Percentiles rank a stretch among this genome's conserved stretches.
Evolutionary conservation across 2,329 filamentous ascomycete genomes (phyloP).

Genomic region (Neurospora crassa): DNA sequence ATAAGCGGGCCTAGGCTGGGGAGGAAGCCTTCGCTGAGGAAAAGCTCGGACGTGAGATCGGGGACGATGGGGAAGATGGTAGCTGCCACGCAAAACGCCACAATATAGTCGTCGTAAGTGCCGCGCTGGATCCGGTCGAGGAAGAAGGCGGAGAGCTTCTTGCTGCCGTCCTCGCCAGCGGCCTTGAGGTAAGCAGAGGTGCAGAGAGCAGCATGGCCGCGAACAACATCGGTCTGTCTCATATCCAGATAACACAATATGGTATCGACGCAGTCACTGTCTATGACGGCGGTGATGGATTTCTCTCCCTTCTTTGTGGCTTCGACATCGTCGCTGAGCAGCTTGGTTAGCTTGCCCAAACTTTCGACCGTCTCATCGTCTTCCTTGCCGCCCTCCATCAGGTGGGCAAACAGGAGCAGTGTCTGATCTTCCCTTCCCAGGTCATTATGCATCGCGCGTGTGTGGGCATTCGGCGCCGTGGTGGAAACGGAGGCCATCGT

Average conservation of each 20-base stretch:
- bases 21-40: slow-evolving; percentile 83
- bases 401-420: slow-evolving; percentile 69
- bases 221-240: slow-evolving; percentile 61
- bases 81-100: slow-evolving; percentile 88
- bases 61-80: slow-evolving; percentile 80
- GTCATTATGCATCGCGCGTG: neutral
- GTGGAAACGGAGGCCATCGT: neutral
- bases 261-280: slow-evolving; percentile 70
- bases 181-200: slow-evolving; percentile 77
- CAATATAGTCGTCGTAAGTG: slow-evolving; percentile 79
- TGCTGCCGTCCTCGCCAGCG: slow-evolving; percentile 59
- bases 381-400: slow-evolving; percentile 86
- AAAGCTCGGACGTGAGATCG: slow-evolving; percentile 64
- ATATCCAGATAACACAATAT: slow-evolving; percentile 82
- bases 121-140: slow-evolving; percentile 59
- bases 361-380: slow-evolving; percentile 59
- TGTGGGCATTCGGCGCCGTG: neutral
- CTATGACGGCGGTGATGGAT: slow-evolving; percentile 53
- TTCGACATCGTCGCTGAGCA: slow-evolving; percentile 46
- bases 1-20: slow-evolving; percentile 67
- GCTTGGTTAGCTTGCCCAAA: slow-evolving; percentile 48
- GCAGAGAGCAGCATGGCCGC: slow-evolving; percentile 73
- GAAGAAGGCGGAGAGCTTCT: slow-evolving; percentile 66
- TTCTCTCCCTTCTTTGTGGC: slow-evolving; percentile 32
- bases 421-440: slow-evolving; percentile 45